Conservation (phyloP, 495 filamentous ascomycete genomes). For the Staphylotrichum longicolle region DNA sequence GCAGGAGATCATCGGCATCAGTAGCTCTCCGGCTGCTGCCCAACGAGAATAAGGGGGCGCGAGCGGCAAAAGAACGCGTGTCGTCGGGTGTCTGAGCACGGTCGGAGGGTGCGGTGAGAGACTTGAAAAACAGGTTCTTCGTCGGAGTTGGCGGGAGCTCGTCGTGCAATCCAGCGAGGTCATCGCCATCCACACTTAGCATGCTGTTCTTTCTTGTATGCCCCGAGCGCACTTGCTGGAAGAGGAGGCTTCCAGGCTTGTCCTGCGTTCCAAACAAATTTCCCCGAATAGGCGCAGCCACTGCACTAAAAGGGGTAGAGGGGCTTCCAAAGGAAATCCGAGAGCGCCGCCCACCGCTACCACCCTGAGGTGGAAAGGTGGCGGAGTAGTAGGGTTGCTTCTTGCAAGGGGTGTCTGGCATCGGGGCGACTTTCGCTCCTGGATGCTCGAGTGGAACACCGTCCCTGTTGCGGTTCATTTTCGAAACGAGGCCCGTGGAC, state of each 20-base stretch:
- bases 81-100: constrained; percentile 29
- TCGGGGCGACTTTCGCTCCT: constrained; percentile 34
- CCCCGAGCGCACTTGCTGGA: constrained; percentile 36
- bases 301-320: constrained; percentile 65
- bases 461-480: constrained; percentile 64
- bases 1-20: constrained; percentile 29
- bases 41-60: constrained; percentile 29
- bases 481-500: constrained; percentile 92
- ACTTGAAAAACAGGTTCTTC: constrained; percentile 57
- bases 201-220: constrained; percentile 69
- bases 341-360: constrained; percentile 48
- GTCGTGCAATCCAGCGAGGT: constrained; percentile 59
- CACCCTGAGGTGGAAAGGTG: constrained; percentile 57
- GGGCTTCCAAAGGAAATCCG: constrained; percentile 43
- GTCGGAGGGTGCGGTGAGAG: constrained; percentile 23
- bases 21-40: constrained; percentile 17
- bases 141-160: constrained; percentile 92
- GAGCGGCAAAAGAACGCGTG: constrained; percentile 31
- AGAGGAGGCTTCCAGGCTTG: constrained; percentile 47
- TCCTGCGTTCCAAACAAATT: constrained; percentile 60
- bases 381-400: constrained; percentile 64
- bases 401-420: constrained; percentile 97
- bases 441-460: constrained; percentile 53
- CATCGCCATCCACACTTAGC: constrained; percentile 73
- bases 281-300: constrained; percentile 35